Conservation (phyloP, 257 asterid species). For the Galeopsis tetrahit region DNA sequence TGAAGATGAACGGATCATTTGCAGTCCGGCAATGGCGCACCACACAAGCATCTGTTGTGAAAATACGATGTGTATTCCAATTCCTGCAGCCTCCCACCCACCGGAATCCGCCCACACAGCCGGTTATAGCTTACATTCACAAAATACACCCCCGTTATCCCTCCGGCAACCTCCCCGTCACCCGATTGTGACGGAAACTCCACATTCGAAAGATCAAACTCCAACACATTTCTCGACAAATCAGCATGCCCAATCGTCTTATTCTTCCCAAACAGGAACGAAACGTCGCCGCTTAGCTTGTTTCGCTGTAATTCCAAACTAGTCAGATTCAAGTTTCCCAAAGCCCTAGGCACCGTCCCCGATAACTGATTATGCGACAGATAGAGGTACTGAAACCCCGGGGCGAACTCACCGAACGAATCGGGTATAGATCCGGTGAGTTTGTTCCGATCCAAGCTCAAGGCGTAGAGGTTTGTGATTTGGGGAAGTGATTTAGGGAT, state of each 20-base stretch:
- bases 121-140: slow-evolving; percentile 59
- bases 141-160: slow-evolving; percentile 36
- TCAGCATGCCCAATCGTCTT: slow-evolving; percentile 42
- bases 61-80: slow-evolving; percentile 39
- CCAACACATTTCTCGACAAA: slow-evolving; percentile 57
- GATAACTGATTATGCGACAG: slow-evolving; percentile 67
- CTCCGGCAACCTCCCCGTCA: slow-evolving; percentile 53
- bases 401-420: slow-evolving; percentile 45
- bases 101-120: slow-evolving; percentile 56
- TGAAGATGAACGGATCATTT: slow-evolving; percentile 22
- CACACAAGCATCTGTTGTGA: slow-evolving; percentile 59
- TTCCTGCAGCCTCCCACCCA: slow-evolving; percentile 44
- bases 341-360: slow-evolving; percentile 52
- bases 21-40: slow-evolving; percentile 42
- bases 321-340: slow-evolving; percentile 42
- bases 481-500: slow-evolving; percentile 51
- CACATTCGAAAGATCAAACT: slow-evolving; percentile 61
- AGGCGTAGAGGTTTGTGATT: slow-evolving; percentile 39
- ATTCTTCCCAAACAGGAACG: slow-evolving; percentile 60
- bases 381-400: slow-evolving; percentile 41
- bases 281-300: slow-evolving; percentile 58
- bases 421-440: slow-evolving; percentile 67
- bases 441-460: slow-evolving; percentile 52
- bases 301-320: slow-evolving; percentile 52
- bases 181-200: slow-evolving; percentile 58